Evolutionary conservation across 495 filamentous ascomycete genomes (phyloP).

Genomic region (Podospora pseudopauciseta): DNA sequence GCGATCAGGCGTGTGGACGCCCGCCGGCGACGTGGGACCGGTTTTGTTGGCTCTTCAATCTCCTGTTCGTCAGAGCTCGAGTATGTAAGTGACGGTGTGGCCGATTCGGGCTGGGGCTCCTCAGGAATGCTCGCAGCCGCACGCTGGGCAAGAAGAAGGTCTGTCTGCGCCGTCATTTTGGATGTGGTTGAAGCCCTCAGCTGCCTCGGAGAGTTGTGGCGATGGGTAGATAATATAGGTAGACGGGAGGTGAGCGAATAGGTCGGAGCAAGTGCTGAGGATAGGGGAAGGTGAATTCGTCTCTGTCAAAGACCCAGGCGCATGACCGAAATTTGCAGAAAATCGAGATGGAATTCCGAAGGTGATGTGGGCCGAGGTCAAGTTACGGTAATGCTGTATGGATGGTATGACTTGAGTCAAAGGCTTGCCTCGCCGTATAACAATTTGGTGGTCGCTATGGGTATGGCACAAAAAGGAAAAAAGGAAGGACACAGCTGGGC

Average conservation of each 20-base stretch:
- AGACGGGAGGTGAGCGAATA: neutral
- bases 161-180: conserved; percentile 31
- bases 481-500: conserved; percentile 10
- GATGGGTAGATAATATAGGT: neutral
- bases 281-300: neutral
- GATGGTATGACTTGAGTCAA: neutral
- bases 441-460: neutral
- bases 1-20: conserved; percentile 80
- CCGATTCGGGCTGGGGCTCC: conserved; percentile 33
- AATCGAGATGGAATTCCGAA: neutral
- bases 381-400: neutral
- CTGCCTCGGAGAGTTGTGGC: neutral
- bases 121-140: conserved; percentile 36
- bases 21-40: conserved; percentile 52
- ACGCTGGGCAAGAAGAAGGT: conserved; percentile 29
- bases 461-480: neutral
- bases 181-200: neutral
- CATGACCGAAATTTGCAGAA: conserved; percentile 15
- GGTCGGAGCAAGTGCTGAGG: neutral
- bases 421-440: neutral
- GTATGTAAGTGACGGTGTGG: conserved; percentile 49
- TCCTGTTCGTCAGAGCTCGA: conserved; percentile 47
- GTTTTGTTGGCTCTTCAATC: conserved; percentile 35
- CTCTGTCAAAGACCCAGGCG: conserved; percentile 4
- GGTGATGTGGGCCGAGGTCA: conserved; percentile 9